Percentiles rank a stretch among this genome's conserved stretches.
Evolutionary conservation across 495 filamentous ascomycete genomes (phyloP).

Genomic region (Xylaria telfairii): DNA sequence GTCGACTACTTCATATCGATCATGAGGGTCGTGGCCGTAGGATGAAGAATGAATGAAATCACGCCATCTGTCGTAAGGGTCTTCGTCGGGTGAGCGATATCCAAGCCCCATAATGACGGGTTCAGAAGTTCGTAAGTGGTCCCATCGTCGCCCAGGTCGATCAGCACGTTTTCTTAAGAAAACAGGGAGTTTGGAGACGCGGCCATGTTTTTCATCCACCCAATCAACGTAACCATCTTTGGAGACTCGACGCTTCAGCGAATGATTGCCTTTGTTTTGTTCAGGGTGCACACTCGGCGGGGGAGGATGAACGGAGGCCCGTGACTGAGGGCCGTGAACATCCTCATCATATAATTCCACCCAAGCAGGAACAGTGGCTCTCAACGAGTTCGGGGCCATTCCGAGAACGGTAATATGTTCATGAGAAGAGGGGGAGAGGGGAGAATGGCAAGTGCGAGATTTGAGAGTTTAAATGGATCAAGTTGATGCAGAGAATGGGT

Average conservation of each 20-base stretch:
- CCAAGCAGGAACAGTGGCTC: conserved; percentile 41
- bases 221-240: conserved; percentile 61
- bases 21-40: conserved; percentile 53
- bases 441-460: neutral
- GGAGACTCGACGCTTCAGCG: conserved; percentile 53
- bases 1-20: conserved; percentile 53
- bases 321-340: conserved; percentile 31
- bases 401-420: conserved; percentile 27
- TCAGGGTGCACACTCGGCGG: conserved; percentile 35
- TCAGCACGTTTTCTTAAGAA: conserved; percentile 42
- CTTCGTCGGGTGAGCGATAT: conserved; percentile 39
- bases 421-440: conserved; percentile 16
- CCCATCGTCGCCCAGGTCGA: conserved; percentile 59
- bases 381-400: conserved; percentile 41
- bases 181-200: conserved; percentile 38
- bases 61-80: conserved; percentile 52
- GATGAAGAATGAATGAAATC: conserved; percentile 57
- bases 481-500: conserved; percentile 7
- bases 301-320: conserved; percentile 30
- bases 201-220: conserved; percentile 42
- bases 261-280: conserved; percentile 34
- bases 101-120: conserved; percentile 61
- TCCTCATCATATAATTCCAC: conserved; percentile 41
- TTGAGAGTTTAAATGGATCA: neutral
- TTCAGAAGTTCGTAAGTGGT: conserved; percentile 60